Conservation (phyloP, 2,329 filamentous ascomycete genomes). For the Talaromyces rugulosus region DNA sequence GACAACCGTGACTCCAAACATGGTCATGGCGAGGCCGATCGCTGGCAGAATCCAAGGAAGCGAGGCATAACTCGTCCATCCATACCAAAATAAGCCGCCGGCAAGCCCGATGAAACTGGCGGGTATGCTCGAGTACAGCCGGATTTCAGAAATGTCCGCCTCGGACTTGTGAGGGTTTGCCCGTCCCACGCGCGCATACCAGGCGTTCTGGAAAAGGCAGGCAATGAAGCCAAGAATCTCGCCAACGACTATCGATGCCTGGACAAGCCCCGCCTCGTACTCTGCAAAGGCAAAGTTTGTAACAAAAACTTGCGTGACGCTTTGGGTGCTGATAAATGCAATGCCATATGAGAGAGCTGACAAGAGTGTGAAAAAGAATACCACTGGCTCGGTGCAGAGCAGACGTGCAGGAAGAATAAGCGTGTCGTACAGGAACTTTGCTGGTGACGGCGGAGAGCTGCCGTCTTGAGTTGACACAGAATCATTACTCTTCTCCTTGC, state of each 20-base stretch:
- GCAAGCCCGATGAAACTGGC: constrained; percentile 37
- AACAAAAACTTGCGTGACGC: constrained; percentile 38
- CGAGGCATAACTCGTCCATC: constrained; percentile 29
- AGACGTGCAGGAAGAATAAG: constrained; percentile 16
- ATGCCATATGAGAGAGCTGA: constrained; percentile 42
- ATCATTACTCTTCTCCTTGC: not conserved
- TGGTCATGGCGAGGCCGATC: constrained; percentile 33
- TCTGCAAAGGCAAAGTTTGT: constrained; percentile 16
- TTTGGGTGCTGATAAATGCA: constrained; percentile 41
- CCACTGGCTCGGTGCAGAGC: constrained; percentile 41
- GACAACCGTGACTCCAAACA: constrained; percentile 39
- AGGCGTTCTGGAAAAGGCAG: constrained; percentile 24
- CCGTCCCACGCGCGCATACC: constrained; percentile 13
- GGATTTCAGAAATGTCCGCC: constrained; percentile 40
- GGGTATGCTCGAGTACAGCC: constrained; percentile 28
- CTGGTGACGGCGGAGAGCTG: not conserved
- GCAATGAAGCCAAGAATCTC: constrained; percentile 37
- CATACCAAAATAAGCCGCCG: constrained; percentile 34
- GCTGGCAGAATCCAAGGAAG: constrained; percentile 34
- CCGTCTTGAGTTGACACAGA: not conserved
- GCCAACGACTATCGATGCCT: constrained; percentile 39
- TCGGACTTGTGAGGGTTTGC: constrained; percentile 21
- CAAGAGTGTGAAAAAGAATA: constrained; percentile 42
- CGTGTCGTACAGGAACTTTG: not conserved
- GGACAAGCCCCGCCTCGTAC: constrained; percentile 36